Conservation (phyloP, 2,329 filamentous ascomycete species). For the Westerdykella sp. region DNA sequence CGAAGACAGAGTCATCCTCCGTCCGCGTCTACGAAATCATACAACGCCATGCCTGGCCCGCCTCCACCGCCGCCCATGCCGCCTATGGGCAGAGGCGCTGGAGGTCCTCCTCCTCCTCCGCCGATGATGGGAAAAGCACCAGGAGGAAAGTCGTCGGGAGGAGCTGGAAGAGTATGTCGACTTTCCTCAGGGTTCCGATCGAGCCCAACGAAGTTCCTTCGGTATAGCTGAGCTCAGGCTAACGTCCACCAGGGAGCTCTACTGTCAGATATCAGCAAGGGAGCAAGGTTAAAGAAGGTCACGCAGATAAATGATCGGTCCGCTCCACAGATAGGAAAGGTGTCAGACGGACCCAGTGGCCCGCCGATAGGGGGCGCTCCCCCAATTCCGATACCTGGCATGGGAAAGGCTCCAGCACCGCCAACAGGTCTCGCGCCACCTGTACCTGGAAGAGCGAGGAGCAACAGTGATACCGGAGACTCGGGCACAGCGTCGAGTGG, state of each 20-base stretch:
- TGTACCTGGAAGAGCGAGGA: constrained; percentile 62
- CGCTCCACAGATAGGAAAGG: constrained; percentile 61
- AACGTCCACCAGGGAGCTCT: constrained; percentile 63
- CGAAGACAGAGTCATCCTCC: not conserved
- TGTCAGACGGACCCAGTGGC: constrained; percentile 51
- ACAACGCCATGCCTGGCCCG: constrained; percentile 24
- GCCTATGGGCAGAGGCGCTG: constrained; percentile 34
- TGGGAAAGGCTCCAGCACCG: constrained; percentile 43
- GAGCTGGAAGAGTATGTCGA: constrained; percentile 33
- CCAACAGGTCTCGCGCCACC: constrained; percentile 66
- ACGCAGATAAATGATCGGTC: constrained; percentile 87
- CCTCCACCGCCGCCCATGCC: constrained; percentile 36
- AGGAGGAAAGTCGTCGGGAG: constrained; percentile 23
- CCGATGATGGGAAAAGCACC: constrained; percentile 33
- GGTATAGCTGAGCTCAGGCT: constrained; percentile 13
- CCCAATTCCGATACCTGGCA: constrained; percentile 58
- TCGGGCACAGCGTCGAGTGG: constrained; percentile 15
- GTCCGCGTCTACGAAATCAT: not conserved
- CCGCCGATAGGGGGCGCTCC: constrained; percentile 69
- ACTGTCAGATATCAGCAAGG: constrained; percentile 81
- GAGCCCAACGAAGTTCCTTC: not conserved
- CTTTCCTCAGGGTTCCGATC: not conserved
- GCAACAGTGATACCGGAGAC: constrained; percentile 69
- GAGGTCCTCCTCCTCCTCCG: constrained; percentile 33
- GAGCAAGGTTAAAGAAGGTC: constrained; percentile 69